Percentiles rank a stretch among this genome's conserved stretches.
Conservation (phyloP, 768 basidiomycete species). For the Hygrocybe coccinea region DNA sequence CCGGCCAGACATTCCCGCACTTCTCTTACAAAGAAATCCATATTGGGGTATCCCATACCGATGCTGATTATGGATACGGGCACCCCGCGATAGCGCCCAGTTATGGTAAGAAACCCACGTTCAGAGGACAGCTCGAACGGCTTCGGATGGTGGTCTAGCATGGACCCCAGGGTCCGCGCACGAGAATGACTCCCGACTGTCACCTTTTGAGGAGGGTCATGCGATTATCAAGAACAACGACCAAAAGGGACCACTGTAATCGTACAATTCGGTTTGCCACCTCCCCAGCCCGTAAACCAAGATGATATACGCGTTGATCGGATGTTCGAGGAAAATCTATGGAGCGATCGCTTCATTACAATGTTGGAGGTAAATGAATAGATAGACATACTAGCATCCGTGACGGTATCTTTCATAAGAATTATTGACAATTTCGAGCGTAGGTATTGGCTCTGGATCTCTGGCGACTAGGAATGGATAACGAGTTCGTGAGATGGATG, state of each 20-base stretch:
- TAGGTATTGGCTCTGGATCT: too few species aligned
- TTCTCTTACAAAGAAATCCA: slow-evolving; percentile 83
- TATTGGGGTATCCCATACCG: slow-evolving; percentile 79
- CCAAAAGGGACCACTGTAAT: not conserved
- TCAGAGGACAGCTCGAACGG: slow-evolving; percentile 65
- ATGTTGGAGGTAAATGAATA: too few species aligned
- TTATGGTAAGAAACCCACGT: slow-evolving; percentile 70
- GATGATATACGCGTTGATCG: slow-evolving; percentile 73
- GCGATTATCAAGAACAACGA: slow-evolving; percentile 4
- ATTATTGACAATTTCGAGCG: too few species aligned
- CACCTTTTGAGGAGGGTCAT: slow-evolving; percentile 38
- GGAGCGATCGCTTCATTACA: too few species aligned
- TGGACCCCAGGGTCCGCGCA: slow-evolving; percentile 52
- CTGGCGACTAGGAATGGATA: too few species aligned
- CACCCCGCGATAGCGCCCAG: slow-evolving; percentile 56
- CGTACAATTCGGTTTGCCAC: slow-evolving; percentile 74
- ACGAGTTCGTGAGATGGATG: too few species aligned
- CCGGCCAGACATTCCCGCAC: slow-evolving; percentile 68
- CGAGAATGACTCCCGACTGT: slow-evolving; percentile 73
- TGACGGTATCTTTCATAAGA: slow-evolving; percentile 59
- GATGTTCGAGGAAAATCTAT: slow-evolving; percentile 73
- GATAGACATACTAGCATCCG: slow-evolving; percentile 70
- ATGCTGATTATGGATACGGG: slow-evolving; percentile 74
- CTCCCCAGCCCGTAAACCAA: slow-evolving; percentile 69
- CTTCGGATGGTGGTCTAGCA: slow-evolving; percentile 54